Percentiles rank a stretch among this genome's conserved stretches.
phyloP scores from a whole-genome alignment of 495 filamentous ascomycete genomes.

The Viridothelium virens region DNA sequence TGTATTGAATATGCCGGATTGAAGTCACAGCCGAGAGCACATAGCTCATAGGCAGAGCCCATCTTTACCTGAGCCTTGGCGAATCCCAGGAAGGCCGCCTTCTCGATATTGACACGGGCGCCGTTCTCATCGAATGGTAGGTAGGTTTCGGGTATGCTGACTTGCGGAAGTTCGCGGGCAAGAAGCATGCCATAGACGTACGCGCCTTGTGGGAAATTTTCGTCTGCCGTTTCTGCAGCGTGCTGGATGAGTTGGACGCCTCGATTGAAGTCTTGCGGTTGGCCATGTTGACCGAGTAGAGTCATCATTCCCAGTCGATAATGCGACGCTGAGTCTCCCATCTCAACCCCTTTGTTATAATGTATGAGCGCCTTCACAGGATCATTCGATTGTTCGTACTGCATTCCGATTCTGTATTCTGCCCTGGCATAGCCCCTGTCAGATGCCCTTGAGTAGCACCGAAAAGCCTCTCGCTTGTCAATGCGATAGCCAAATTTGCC shows the following conservation, averaged over 20 bases:
- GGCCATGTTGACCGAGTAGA: conserved; percentile 84
- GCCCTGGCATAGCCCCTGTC: conserved; percentile 87
- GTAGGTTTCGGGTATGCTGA: conserved; percentile 65
- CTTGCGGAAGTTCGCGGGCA: conserved; percentile 79
- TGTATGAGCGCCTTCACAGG: conserved; percentile 81
- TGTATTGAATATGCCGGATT: conserved; percentile 85
- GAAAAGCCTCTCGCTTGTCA: conserved; percentile 91
- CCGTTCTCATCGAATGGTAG: conserved; percentile 65
- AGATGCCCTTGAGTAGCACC: conserved; percentile 74
- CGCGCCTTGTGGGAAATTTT: conserved; percentile 94
- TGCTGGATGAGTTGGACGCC: conserved; percentile 74
- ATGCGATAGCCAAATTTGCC: conserved; percentile 83
- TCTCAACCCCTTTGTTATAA: conserved; percentile 69
- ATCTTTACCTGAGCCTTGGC: conserved; percentile 97
- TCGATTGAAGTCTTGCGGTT: conserved; percentile 66
- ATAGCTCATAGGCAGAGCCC: conserved; percentile 91
- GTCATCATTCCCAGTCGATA: conserved; percentile 98
- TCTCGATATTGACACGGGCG: conserved; percentile 87
- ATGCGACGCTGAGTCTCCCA: conserved; percentile 82
- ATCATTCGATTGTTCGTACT: conserved; percentile 89
- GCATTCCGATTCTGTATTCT: conserved; percentile 97
- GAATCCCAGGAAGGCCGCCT: conserved; percentile 92
- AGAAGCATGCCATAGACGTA: conserved; percentile 96
- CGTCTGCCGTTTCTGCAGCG: conserved; percentile 83
- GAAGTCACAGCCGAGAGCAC: conserved; percentile 89